These are phyloP conservation scores for Aureobasidium lini DNA, from an alignment of 2,329 filamentous ascomycete genomes.

Conservation along the genomic window DNA sequence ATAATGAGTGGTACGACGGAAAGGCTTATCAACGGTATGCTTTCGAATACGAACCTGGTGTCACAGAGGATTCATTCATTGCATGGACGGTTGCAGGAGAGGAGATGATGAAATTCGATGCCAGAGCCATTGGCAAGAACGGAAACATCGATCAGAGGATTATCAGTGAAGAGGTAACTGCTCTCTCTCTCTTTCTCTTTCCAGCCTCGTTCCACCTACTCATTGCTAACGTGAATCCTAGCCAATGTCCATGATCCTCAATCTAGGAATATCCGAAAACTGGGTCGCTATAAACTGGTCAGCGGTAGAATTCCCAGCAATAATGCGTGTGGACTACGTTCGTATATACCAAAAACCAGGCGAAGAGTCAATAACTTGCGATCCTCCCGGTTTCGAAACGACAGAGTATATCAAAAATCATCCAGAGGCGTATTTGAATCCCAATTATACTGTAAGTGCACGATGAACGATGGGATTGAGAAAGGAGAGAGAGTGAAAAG, in stretches of 20 bases:
- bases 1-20: slow-evolving; percentile 50
- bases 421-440: slow-evolving; percentile 41
- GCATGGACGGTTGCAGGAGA: slow-evolving; percentile 47
- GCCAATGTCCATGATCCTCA: slow-evolving; percentile 48
- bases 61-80: slow-evolving; percentile 38
- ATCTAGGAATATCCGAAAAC: slow-evolving; percentile 44
- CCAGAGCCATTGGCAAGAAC: slow-evolving; percentile 45
- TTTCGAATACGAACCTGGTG: slow-evolving; percentile 48
- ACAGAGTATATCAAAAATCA: slow-evolving; percentile 45
- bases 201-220: too few relatives aligned
- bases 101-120: slow-evolving; percentile 46
- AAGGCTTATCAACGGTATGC: slow-evolving; percentile 48
- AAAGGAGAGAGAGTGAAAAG: too few relatives aligned
- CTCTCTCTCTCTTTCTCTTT: too few relatives aligned
- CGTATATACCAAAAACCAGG: slow-evolving; percentile 47
- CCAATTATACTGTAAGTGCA: slow-evolving; percentile 46
- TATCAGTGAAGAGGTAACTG: slow-evolving; percentile 38
- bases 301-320: slow-evolving; percentile 41
- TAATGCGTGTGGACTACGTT: slow-evolving; percentile 49
- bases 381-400: slow-evolving; percentile 47
- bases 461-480: too few relatives aligned
- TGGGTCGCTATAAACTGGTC: slow-evolving; percentile 34
- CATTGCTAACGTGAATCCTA: neutral
- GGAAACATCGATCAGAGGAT: slow-evolving; percentile 45
- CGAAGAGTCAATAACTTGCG: slow-evolving; percentile 44